A percentile compares a stretch with the other conserved stretches of the same genome.
Evolutionary conservation across 2,329 filamentous ascomycete genomes (phyloP).

Genomic region (Zymoseptoria crescenta): DNA sequence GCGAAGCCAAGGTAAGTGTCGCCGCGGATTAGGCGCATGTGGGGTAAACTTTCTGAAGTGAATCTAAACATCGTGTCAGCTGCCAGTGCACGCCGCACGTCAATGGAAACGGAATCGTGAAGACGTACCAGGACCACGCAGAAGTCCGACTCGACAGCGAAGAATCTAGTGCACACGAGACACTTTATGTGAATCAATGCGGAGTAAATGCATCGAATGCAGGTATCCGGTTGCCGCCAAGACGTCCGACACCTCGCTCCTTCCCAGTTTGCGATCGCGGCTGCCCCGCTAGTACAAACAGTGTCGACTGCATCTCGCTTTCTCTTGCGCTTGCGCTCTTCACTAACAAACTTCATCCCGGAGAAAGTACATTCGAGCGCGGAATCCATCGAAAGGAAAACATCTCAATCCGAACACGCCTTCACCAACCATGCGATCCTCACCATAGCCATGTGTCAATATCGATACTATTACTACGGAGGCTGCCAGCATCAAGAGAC

Average conservation of each 20-base stretch:
- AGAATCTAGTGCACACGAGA: background rate
- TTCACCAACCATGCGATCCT: background rate
- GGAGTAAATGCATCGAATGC: background rate
- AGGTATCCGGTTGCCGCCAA: background rate
- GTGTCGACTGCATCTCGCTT: background rate
- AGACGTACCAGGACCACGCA: background rate
- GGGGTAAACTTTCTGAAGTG: background rate
- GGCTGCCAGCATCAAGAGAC: conserved; percentile 25
- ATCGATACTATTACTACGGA: conserved; percentile 26
- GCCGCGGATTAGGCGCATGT: background rate
- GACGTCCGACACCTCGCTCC: background rate
- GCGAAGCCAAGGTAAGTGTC: background rate
- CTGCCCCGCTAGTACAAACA: background rate
- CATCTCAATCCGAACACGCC: background rate
- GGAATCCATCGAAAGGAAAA: background rate
- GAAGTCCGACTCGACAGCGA: background rate
- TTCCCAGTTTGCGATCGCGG: background rate
- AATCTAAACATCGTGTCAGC: background rate
- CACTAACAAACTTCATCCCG: background rate
- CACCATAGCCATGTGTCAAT: conserved; percentile 24
- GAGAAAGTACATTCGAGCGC: background rate
- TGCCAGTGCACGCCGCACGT: background rate
- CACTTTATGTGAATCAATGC: background rate
- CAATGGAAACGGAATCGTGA: background rate
- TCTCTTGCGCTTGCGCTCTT: background rate